Evolutionary conservation across 192 early-diverging fungal species (phyloP).

Genomic region (Linnemannia exigua): DNA sequence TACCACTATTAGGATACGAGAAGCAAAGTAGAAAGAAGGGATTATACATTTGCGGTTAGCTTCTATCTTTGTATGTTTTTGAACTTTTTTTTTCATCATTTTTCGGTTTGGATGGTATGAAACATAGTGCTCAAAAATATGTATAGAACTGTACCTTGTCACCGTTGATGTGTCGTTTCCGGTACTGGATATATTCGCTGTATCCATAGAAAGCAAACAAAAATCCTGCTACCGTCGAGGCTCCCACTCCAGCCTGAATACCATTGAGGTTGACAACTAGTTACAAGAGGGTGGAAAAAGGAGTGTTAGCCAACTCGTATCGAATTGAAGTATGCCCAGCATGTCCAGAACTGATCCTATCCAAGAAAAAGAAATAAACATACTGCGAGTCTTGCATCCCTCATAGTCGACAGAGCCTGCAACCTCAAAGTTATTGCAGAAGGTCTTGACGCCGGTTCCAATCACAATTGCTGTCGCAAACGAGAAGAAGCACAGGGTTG

Average conservation of each 20-base stretch:
- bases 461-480: conserved; percentile 36
- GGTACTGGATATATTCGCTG: conserved; percentile 43
- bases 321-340: too few species aligned
- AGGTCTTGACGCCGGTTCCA: conserved; percentile 22
- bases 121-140: not conserved
- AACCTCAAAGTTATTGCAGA: conserved; percentile 13
- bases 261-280: conserved; percentile 2
- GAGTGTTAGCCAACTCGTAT: not conserved
- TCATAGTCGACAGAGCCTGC: not conserved
- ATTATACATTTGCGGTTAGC: not conserved
- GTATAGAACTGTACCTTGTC: conserved; percentile 30
- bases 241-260: conserved; percentile 20
- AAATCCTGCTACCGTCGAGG: conserved; percentile 21
- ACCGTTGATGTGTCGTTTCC: conserved; percentile 31
- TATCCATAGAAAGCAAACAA: conserved; percentile 39
- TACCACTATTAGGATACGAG: not conserved
- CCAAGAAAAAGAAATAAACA: not conserved
- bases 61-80: not conserved
- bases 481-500: conserved; percentile 26
- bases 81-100: not conserved
- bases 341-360: too few species aligned
- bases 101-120: not conserved
- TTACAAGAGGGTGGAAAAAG: not conserved
- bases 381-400: conserved; percentile 6
- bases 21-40: not conserved